Percentiles rank a stretch among this genome's conserved stretches.
Conservation (phyloP, 164 flowering plant genomes). For the Amborella trichopoda region DNA sequence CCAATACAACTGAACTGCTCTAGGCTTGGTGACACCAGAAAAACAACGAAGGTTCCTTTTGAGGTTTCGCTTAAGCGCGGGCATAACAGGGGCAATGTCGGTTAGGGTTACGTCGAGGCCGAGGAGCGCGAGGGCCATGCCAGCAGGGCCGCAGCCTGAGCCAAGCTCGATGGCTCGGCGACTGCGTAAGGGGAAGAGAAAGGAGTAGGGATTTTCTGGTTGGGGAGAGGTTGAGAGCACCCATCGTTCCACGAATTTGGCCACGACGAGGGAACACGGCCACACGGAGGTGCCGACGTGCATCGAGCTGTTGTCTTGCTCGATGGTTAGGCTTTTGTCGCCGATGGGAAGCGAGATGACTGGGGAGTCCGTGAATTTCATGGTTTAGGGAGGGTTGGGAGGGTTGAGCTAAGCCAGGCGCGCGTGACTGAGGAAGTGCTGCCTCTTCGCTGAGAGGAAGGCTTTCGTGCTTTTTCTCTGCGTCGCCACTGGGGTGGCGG, state of each 20-base stretch:
- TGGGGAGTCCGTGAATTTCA: conserved; percentile 87
- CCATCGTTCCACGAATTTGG: conserved; percentile 92
- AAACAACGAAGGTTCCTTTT: conserved; percentile 41
- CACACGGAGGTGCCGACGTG: conserved; percentile 98
- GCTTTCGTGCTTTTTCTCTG: too few species aligned
- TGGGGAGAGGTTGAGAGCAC: conserved; percentile 2
- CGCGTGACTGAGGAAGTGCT: too few species aligned
- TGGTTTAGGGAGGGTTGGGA: too few species aligned
- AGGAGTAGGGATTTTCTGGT: conserved; percentile 46
- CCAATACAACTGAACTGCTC: conserved; percentile 57
- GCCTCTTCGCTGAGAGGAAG: too few species aligned
- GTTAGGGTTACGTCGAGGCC: conserved; percentile 74
- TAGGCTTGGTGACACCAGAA: conserved; percentile 23
- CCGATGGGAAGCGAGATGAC: conserved; percentile 49
- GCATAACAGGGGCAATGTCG: conserved; percentile 82
- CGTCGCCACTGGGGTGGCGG: too few species aligned
- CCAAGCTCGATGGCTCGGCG: conserved; percentile 80
- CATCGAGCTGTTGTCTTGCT: conserved; percentile 85
- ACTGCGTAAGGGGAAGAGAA: conserved; percentile 47
- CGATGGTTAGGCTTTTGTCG: conserved; percentile 39
- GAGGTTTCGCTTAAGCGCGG: conserved; percentile 77
- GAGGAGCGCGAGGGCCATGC: conserved; percentile 72
- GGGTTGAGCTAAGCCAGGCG: too few species aligned
- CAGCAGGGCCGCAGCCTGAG: conserved; percentile 77
- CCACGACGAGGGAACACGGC: conserved; percentile 92